Evolutionary conservation across 129 eudicot species (phyloP).

Genomic region (Sambucus nigra): DNA sequence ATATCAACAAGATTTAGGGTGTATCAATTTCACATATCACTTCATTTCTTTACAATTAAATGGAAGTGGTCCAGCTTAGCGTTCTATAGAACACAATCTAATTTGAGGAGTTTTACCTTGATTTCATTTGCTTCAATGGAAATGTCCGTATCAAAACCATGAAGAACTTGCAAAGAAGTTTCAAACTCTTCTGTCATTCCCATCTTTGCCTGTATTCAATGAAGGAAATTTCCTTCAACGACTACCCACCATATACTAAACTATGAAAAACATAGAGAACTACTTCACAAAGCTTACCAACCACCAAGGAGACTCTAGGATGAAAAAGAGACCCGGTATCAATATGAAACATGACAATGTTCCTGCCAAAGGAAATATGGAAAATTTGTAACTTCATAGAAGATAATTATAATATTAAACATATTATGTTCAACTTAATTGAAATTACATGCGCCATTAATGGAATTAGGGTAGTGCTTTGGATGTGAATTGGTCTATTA

Average conservation of each 20-base stretch:
- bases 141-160: constrained; percentile 87
- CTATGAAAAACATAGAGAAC: constrained; percentile 6
- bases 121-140: constrained; percentile 84
- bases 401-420: background rate
- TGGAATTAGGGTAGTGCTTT: background rate
- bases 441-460: background rate
- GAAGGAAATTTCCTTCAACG: constrained; percentile 3
- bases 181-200: constrained; percentile 96
- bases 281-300: constrained; percentile 43
- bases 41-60: background rate
- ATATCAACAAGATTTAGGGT: too few species aligned
- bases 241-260: background rate
- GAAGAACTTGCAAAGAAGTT: constrained; percentile 92
- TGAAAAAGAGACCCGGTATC: constrained; percentile 90
- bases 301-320: constrained; percentile 96
- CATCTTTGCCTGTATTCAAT: constrained; percentile 73
- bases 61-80: background rate
- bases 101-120: constrained; percentile 45
- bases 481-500: background rate
- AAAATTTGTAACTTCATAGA: background rate
- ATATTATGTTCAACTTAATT: background rate
- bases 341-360: constrained; percentile 66
- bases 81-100: background rate
- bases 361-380: constrained; percentile 32
- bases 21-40: too few species aligned